These are phyloP conservation scores for Fusarium sp. DNA, from an alignment of 2,329 filamentous ascomycete species.

Conservation along the genomic window DNA sequence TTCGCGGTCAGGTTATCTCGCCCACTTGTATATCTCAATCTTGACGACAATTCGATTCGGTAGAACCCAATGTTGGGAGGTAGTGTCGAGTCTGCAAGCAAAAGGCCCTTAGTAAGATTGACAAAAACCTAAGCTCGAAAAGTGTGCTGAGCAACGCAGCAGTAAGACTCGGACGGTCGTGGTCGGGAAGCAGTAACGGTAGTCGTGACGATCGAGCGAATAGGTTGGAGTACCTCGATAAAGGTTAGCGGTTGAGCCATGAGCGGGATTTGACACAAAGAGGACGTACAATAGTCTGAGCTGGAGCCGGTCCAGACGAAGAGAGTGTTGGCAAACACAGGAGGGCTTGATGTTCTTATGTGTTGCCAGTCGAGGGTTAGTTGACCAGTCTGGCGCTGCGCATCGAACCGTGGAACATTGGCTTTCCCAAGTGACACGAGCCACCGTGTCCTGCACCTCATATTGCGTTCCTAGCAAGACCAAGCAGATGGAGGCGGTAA, in stretches of 20 bases:
- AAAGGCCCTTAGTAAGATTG: not conserved
- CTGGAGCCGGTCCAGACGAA: no score
- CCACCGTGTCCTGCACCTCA: no score
- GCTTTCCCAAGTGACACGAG: not conserved
- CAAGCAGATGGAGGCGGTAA: fast-evolving
- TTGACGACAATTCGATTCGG: slow-evolving; percentile 32
- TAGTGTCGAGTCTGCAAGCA: not conserved
- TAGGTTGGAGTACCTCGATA: not conserved
- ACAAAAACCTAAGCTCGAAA: not conserved
- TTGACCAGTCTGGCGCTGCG: not conserved
- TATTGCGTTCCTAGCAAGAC: not conserved
- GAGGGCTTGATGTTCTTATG: not conserved
- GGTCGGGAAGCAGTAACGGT: not conserved
- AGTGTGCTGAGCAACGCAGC: not conserved
- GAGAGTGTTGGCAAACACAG: not conserved
- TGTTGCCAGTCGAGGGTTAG: not conserved
- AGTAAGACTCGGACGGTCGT: not conserved
- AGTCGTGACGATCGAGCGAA: not conserved
- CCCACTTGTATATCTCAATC: slow-evolving; percentile 22
- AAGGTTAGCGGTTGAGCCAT: not conserved
- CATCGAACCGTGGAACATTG: not conserved
- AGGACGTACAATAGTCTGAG: not conserved
- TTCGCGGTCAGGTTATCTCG: no score
- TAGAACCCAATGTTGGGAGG: slow-evolving; percentile 7
- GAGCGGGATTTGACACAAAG: not conserved